A percentile compares a stretch with the other conserved stretches of the same genome.
Conservation (phyloP, 2,329 filamentous ascomycete genomes). For the Trichoderma sp. region DNA sequence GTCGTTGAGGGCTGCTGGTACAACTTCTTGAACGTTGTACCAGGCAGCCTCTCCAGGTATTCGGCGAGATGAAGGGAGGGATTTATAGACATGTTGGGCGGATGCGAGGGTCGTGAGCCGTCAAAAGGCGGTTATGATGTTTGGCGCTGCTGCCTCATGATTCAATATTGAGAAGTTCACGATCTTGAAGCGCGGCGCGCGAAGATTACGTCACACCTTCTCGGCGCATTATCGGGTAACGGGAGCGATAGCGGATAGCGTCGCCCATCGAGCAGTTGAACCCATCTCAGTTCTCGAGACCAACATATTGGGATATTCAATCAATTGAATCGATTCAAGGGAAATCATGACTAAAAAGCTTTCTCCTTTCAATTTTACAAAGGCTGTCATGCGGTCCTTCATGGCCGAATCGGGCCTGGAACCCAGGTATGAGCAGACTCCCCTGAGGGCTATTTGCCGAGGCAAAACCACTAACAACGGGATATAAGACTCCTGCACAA, state of each 20-base stretch:
- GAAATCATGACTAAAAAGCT: constrained; percentile 35
- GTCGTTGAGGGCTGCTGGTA: constrained; percentile 96
- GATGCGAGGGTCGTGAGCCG: constrained; percentile 26
- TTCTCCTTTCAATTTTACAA: constrained; percentile 36
- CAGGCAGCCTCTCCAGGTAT: constrained; percentile 88
- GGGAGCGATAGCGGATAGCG: not conserved
- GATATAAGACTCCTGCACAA: constrained; percentile 31
- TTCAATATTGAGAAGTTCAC: not conserved
- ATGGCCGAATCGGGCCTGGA: constrained; percentile 82
- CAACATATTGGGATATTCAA: not conserved
- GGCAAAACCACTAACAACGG: not conserved
- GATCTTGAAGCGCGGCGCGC: not conserved
- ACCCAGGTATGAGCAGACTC: constrained; percentile 62
- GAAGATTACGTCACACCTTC: not conserved
- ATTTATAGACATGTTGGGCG: constrained; percentile 46
- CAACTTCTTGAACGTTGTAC: constrained; percentile 83
- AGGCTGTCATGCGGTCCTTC: constrained; percentile 69
- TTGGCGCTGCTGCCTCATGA: not conserved
- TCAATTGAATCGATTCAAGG: not conserved
- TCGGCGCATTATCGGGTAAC: constrained; percentile 10
- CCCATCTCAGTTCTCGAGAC: not conserved
- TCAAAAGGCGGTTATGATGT: constrained; percentile 21
- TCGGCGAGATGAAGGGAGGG: constrained; percentile 67
- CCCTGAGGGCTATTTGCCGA: not conserved
- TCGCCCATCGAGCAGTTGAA: not conserved